Evolutionary conservation across 2,329 filamentous ascomycete genomes (phyloP).

Genomic region (Aureobasidium sp.): DNA sequence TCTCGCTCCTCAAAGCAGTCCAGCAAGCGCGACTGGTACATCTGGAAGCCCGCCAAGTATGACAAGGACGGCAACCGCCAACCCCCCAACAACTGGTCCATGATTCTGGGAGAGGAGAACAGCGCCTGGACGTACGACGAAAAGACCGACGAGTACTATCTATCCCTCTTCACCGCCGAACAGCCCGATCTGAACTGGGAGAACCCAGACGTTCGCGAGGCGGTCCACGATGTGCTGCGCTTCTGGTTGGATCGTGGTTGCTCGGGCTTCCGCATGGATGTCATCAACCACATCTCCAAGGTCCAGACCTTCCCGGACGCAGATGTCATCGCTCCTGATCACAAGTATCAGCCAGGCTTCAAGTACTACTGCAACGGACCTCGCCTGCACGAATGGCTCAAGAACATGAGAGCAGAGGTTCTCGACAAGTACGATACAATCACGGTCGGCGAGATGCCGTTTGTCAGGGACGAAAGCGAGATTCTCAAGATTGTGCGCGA

Average conservation of each 20-base stretch:
- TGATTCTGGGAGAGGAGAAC: conserved; percentile 28
- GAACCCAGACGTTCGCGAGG: conserved; percentile 34
- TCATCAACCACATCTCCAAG: conserved; percentile 42
- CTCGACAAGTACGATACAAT: conserved; percentile 49
- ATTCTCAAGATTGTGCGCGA: conserved; percentile 36
- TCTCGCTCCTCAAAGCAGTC: conserved; percentile 43
- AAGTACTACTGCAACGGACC: conserved; percentile 50
- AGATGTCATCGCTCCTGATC: conserved; percentile 30
- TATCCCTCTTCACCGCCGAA: conserved; percentile 37
- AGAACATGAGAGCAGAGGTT: conserved; percentile 42
- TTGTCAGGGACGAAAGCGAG: conserved; percentile 35
- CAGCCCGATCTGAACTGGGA: conserved; percentile 44
- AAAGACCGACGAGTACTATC: conserved; percentile 38
- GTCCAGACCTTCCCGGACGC: conserved; percentile 35
- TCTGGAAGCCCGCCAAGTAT: conserved; percentile 53
- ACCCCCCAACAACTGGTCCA: conserved; percentile 48
- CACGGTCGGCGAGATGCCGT: conserved; percentile 54
- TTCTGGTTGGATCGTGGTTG: conserved; percentile 42
- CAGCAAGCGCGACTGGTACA: conserved; percentile 53
- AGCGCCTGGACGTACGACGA: conserved; percentile 40
- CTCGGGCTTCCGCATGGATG: conserved; percentile 40
- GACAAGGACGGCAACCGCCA: conserved; percentile 44
- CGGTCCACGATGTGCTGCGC: conserved; percentile 38
- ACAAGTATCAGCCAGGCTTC: conserved; percentile 39
- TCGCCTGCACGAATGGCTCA: conserved; percentile 48